A percentile compares a stretch with the other conserved stretches of the same genome.
phyloP scores from a whole-genome alignment of 148 eudicot species.

The Simmondsia chinensis region DNA sequence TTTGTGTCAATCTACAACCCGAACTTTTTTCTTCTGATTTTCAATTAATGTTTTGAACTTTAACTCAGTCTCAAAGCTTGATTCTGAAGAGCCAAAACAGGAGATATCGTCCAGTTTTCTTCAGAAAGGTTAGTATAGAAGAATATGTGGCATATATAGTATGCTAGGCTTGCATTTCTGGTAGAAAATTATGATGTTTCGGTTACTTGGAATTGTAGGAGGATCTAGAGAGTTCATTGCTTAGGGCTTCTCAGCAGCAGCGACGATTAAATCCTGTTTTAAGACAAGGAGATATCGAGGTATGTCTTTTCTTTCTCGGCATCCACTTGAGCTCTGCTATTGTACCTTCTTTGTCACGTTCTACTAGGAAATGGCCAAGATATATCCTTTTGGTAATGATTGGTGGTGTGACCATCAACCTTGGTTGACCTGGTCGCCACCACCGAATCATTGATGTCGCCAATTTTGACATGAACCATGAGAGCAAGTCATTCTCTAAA shows the following conservation, averaged over 20 bases:
- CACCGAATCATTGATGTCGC: no score
- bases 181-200: not conserved
- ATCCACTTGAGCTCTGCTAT: not conserved
- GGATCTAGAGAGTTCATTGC: slow-evolving; percentile 71
- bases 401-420: no score
- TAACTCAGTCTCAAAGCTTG: slow-evolving; percentile 68
- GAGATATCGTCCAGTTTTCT: slow-evolving; percentile 70
- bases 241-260: slow-evolving; percentile 58
- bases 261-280: slow-evolving; percentile 44
- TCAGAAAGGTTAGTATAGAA: slow-evolving; percentile 62
- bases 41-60: not conserved
- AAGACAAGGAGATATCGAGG: slow-evolving; percentile 73
- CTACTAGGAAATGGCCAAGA: no score
- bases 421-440: no score
- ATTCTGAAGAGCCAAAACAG: slow-evolving; percentile 39
- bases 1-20: not conserved
- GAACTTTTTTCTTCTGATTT: not conserved
- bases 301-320: slow-evolving; percentile 9
- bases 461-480: no score
- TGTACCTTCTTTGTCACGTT: no score
- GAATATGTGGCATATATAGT: not conserved
- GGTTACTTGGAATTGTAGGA: slow-evolving; percentile 35
- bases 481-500: no score
- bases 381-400: no score
- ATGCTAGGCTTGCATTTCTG: not conserved